Conservation (phyloP, 1,284 basidiomycete species). For the Mixia osmundae region DNA sequence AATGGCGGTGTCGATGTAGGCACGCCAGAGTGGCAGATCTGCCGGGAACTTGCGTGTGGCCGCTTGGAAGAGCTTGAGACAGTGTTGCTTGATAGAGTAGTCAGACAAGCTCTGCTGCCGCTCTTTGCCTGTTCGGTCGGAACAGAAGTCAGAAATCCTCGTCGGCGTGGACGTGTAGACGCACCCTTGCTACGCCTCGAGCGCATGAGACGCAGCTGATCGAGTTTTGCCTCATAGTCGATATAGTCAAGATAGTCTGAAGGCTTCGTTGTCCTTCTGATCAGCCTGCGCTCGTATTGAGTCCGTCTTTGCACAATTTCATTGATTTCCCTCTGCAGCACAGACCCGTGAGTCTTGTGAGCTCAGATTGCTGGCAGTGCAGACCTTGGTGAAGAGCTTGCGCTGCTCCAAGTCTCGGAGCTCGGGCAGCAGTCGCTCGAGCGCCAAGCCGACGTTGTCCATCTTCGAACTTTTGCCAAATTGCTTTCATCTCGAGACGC, state of each 20-base stretch:
- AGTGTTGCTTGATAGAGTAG: constrained; percentile 1
- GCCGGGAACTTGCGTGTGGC: constrained; percentile 18
- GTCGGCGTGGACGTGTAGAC: too few relatives aligned
- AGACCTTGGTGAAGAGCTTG: constrained; percentile 58
- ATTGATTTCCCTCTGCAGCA: constrained; percentile 21
- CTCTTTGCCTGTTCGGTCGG: neutral
- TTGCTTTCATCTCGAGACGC: too few relatives aligned
- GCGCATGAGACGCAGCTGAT: constrained; percentile 51
- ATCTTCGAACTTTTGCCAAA: constrained; percentile 18
- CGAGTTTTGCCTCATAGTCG: constrained; percentile 73
- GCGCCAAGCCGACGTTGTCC: constrained; percentile 16
- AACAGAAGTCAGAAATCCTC: constrained; percentile 25
- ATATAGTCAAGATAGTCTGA: constrained; percentile 70
- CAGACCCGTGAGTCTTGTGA: constrained; percentile 36
- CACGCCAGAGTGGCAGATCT: constrained; percentile 16
- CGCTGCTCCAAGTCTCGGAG: constrained; percentile 79
- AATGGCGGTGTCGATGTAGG: constrained; percentile 14
- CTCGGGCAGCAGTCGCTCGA: constrained; percentile 33
- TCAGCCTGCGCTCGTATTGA: constrained; percentile 55
- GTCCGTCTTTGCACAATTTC: constrained; percentile 68
- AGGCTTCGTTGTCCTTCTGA: constrained; percentile 28
- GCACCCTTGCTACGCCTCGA: too few relatives aligned
- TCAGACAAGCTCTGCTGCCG: neutral
- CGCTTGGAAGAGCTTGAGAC: constrained; percentile 19
- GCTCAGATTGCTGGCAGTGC: too few relatives aligned